Base-by-base conservation (phyloP, 805 yeast species). In the Starmerella riodocensis region DNA sequence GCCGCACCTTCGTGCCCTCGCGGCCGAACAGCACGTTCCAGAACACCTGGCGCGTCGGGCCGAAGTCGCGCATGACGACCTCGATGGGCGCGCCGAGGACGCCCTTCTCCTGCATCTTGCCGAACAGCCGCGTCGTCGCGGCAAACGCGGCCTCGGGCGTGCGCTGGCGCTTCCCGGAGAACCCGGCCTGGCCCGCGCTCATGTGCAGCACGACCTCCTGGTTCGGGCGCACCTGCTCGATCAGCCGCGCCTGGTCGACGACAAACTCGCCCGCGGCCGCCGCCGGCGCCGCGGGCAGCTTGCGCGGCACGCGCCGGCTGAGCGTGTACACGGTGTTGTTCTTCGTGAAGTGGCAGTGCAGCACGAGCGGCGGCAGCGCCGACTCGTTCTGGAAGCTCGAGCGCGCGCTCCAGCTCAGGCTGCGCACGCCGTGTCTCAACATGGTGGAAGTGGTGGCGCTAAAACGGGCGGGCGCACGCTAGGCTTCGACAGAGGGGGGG, bases 71-170 rank as follows among this genome's bases (percentile, higher is more conserved):
- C 52, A 85, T 65, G 17, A 83, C 74, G 32, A 88, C 59, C 59
- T 88, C 96, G 21, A 88, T 64, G 47, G 76, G 70, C 47, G 72
- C 73, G 30, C 70, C 70, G 34, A 76, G 56, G 41, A 69, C 63
- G 27, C 69, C 70, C 47, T 66, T 70, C 55, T 76, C 80, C 60
- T 73, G 74, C 56, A 88, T 80, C 48, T 68, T 58, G 46, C 75
- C 69, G 60, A 88, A 84, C 62, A 82, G 67, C 47, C 71, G 72
- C 4, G 85, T 65, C 13, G 85, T 65, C 8, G 88, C 78, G 58
- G 85, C 95, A 66, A 78, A 86, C 12, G 79, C 79, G 1, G 94
- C 95, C 61, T 88, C 98, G 54, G 82, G 83, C 59, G 84, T 94
- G 35, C 93, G 83, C 61, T 95, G 75, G 41, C 84, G 84, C 14